Evolutionary conservation across 2,329 filamentous ascomycete species (phyloP).

Genomic region (Myriosclerotinia duriaeana): DNA sequence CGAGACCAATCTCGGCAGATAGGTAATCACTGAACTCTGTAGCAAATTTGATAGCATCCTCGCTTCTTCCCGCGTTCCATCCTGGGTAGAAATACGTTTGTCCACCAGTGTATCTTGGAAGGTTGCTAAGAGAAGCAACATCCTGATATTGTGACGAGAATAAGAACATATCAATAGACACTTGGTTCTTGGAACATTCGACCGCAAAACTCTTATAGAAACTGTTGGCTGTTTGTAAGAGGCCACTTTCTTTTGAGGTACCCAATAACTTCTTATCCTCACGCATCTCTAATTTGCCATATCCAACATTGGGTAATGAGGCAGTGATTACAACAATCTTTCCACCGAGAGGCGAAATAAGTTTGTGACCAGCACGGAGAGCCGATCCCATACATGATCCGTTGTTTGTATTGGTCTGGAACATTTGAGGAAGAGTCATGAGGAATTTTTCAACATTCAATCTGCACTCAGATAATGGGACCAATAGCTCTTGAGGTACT

Average conservation of each 20-base stretch:
- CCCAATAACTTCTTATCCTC: constrained; percentile 96
- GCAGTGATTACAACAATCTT: constrained; percentile 92
- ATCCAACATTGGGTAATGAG: constrained; percentile 84
- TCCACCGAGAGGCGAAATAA: constrained; percentile 90
- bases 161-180: constrained; percentile 97
- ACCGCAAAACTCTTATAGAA: constrained; percentile 99
- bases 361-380: constrained; percentile 87
- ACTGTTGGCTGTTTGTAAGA: constrained; percentile 88
- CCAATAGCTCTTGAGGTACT: constrained; percentile 85
- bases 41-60: constrained; percentile 97
- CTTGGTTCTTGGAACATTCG: constrained; percentile 97
- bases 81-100: constrained; percentile 98
- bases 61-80: constrained; percentile 90
- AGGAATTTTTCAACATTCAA: constrained; percentile 91
- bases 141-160: constrained; percentile 97
- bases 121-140: constrained; percentile 91
- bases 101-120: constrained; percentile 93
- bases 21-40: constrained; percentile 95
- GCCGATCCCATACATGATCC: constrained; percentile 95
- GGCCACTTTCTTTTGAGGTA: constrained; percentile 83
- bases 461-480: constrained; percentile 84
- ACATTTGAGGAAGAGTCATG: constrained; percentile 90
- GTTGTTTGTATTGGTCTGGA: constrained; percentile 86
- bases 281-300: constrained; percentile 86
- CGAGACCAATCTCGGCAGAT: constrained; percentile 93